phyloP scores from a whole-genome alignment of 1,284 basidiomycete species.

The Ustilago vetiveriae region DNA sequence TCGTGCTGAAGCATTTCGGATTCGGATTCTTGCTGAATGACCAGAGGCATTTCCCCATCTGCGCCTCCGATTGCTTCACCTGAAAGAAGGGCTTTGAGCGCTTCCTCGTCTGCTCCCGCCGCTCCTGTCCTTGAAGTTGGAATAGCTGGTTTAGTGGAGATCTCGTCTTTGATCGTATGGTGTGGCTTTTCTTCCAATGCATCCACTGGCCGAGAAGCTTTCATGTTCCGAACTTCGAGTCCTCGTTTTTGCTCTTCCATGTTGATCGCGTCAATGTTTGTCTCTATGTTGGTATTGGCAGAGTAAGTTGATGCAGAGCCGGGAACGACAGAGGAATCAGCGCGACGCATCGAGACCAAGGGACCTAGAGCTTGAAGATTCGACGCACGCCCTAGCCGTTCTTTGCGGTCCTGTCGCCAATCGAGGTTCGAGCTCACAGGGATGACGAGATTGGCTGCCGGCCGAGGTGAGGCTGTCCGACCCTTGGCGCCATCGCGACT shows the following conservation, averaged over 20 bases:
- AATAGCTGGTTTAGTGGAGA: background rate
- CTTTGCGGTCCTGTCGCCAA: constrained; percentile 60
- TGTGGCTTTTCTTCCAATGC: background rate
- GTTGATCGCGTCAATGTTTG: constrained; percentile 26
- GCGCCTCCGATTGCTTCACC: constrained; percentile 37
- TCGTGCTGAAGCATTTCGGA: constrained; percentile 55
- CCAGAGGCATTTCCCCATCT: background rate
- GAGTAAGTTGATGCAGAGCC: background rate
- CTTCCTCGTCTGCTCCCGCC: constrained; percentile 30
- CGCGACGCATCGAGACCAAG: constrained; percentile 33
- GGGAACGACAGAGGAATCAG: constrained; percentile 16
- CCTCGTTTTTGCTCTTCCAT: constrained; percentile 51
- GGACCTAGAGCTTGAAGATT: constrained; percentile 41
- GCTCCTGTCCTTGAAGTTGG: background rate
- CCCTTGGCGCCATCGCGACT: constrained; percentile 24
- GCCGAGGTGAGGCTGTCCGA: constrained; percentile 4
- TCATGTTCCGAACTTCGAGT: constrained; percentile 28
- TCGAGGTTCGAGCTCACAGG: constrained; percentile 46
- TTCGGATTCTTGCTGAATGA: constrained; percentile 55
- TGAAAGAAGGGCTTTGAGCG: too few species aligned
- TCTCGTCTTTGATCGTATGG: background rate
- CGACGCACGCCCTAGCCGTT: constrained; percentile 45
- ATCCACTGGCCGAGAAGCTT: background rate
- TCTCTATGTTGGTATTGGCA: background rate
- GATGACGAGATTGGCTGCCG: constrained; percentile 32